These are phyloP conservation scores for Multifurca ochricompacta DNA, from an alignment of 768 basidiomycete genomes.

Conservation along the genomic window DNA sequence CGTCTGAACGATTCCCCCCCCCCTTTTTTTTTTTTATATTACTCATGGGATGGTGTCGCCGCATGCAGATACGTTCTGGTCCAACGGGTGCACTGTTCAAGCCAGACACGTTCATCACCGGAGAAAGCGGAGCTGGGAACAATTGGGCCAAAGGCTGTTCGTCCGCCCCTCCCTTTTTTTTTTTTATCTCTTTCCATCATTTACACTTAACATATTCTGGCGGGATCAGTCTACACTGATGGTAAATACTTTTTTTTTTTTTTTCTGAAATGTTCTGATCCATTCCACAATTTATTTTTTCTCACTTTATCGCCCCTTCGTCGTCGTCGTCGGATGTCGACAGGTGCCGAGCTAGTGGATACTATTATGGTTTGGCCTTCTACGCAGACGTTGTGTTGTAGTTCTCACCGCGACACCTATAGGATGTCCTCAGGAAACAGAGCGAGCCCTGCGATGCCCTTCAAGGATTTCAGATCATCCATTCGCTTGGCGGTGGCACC, in stretches of 20 bases:
- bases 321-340: no score
- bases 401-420: not conserved
- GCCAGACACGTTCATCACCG: conserved; percentile 77
- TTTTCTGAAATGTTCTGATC: no score
- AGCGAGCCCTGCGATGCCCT: conserved; percentile 76
- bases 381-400: not conserved
- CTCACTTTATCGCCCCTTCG: not conserved
- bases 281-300: no score
- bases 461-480: conserved; percentile 86
- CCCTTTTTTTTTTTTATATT: not conserved
- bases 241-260: conserved; percentile 34
- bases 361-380: conserved; percentile 49
- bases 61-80: conserved; percentile 55
- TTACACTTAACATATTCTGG: conserved; percentile 21
- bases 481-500: conserved; percentile 88
- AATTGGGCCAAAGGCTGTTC: conserved; percentile 95
- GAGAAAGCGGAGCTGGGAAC: conserved; percentile 67
- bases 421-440: conserved; percentile 76
- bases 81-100: conserved; percentile 68
- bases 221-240: conserved; percentile 71
- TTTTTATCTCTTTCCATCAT: conserved; percentile 9
- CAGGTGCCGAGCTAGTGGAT: conserved; percentile 88
- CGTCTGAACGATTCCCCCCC: not conserved
- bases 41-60: not conserved
- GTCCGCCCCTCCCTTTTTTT: conserved; percentile 27